Evolutionary conservation across 1,139 yeast species (phyloP).

Genomic region (Candida frijolesensis): DNA sequence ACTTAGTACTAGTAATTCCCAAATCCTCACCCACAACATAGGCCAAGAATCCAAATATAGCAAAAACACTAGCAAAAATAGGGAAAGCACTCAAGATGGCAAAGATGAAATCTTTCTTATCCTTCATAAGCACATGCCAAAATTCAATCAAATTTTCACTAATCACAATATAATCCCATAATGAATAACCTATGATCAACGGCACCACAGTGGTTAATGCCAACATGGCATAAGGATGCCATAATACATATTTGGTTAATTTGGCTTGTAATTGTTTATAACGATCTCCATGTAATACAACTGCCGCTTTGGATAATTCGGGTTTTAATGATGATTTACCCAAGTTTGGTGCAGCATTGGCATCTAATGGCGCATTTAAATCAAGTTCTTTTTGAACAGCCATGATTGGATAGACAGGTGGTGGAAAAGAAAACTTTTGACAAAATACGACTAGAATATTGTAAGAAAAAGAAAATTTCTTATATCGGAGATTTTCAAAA

Average conservation of each 20-base stretch:
- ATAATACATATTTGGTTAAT: slow-evolving; percentile 50
- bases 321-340: slow-evolving; percentile 50
- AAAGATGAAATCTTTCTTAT: slow-evolving; percentile 29
- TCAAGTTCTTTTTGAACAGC: slow-evolving; percentile 48
- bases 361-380: slow-evolving; percentile 56
- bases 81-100: slow-evolving; percentile 32
- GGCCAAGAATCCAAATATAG: slow-evolving; percentile 28
- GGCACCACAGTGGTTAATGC: slow-evolving; percentile 24
- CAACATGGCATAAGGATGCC: slow-evolving; percentile 46
- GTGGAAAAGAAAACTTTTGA: neutral
- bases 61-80: slow-evolving; percentile 23
- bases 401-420: neutral
- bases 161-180: slow-evolving; percentile 39
- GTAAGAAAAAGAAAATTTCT: neutral
- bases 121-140: slow-evolving; percentile 17
- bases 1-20: slow-evolving; percentile 45
- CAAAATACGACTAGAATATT: neutral
- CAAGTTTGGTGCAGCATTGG: slow-evolving; percentile 51
- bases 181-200: slow-evolving; percentile 22
- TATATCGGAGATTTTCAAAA: neutral
- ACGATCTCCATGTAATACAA: slow-evolving; percentile 65
- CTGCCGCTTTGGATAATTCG: slow-evolving; percentile 57
- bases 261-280: slow-evolving; percentile 57
- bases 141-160: slow-evolving; percentile 42
- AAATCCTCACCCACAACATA: slow-evolving; percentile 47